Evolutionary conservation across 1,284 basidiomycete genomes (phyloP).

Genomic region (Microbotryum lychnidis-dioicae): DNA sequence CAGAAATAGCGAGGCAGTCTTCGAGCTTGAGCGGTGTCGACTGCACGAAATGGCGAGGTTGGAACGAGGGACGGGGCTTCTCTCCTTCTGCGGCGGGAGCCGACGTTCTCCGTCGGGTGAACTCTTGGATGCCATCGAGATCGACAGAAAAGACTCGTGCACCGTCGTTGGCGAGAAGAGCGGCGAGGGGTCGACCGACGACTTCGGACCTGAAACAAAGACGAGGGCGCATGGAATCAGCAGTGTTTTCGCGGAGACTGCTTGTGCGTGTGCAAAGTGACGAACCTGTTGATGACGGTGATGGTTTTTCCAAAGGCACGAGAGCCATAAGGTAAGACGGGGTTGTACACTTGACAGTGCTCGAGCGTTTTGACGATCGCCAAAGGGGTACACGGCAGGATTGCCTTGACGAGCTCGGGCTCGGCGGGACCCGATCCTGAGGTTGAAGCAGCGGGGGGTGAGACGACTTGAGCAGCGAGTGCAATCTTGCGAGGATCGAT

Average conservation of each 20-base stretch:
- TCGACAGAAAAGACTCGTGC: constrained; percentile 91
- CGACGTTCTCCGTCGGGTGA: constrained; percentile 37
- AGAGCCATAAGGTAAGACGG: constrained; percentile 82
- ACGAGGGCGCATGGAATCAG: too few relatives aligned
- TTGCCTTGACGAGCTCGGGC: constrained; percentile 76
- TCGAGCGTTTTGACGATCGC: constrained; percentile 91
- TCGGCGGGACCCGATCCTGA: constrained; percentile 54
- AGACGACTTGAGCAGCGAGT: constrained; percentile 34
- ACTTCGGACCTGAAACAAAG: constrained; percentile 70
- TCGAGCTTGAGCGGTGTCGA: constrained; percentile 55
- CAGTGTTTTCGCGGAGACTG: neutral
- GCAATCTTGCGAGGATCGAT: constrained; percentile 39
- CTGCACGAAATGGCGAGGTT: constrained; percentile 76
- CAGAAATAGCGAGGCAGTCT: constrained; percentile 68
- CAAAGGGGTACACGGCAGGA: constrained; percentile 92
- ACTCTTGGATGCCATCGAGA: constrained; percentile 77
- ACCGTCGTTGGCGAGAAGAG: constrained; percentile 88
- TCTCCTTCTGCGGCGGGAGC: neutral
- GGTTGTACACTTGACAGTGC: constrained; percentile 84
- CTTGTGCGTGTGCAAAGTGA: constrained; percentile 1
- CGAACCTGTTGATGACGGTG: constrained; percentile 84
- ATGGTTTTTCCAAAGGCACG: constrained; percentile 86
- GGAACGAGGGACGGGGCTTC: constrained; percentile 47
- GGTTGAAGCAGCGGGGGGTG: constrained; percentile 21
- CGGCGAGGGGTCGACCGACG: constrained; percentile 88